A percentile compares a stretch with the other conserved stretches of the same genome.
These are phyloP conservation scores for Nematodospora valgi DNA, from an alignment of 805 yeast species.

Conservation along the genomic window DNA sequence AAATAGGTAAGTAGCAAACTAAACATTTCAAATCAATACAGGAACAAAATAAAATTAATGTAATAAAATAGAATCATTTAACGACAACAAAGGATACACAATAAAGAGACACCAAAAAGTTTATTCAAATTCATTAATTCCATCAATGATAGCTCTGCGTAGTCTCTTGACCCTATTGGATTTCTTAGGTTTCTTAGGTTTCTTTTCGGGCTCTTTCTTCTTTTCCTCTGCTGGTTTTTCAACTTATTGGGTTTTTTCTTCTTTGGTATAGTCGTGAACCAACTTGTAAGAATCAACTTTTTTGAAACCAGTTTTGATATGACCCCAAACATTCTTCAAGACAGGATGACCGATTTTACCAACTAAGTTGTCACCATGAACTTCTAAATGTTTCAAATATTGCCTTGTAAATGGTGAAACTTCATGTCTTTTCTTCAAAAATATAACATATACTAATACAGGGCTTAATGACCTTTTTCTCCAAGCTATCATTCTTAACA, in stretches of 20 bases:
- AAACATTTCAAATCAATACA: too few relatives aligned
- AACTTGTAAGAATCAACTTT: conserved; percentile 25
- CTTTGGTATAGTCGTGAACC: conserved; percentile 35
- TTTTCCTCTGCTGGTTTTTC: conserved; percentile 1
- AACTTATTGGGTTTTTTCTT: conserved; percentile 15
- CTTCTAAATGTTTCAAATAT: conserved; percentile 66
- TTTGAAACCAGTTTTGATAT: conserved; percentile 28
- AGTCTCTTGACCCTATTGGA: not conserved
- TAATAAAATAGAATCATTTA: too few relatives aligned
- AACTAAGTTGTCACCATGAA: conserved; percentile 35
- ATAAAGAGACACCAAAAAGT: not conserved
- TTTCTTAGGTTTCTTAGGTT: not conserved
- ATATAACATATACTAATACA: conserved; percentile 51
- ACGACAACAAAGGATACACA: too few relatives aligned
- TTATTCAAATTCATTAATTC: conserved; percentile 3
- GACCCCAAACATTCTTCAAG: conserved; percentile 35
- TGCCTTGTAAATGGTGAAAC: conserved; percentile 69
- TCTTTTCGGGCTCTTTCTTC: not conserved
- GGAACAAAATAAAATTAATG: not conserved
- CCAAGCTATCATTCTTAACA: conserved; percentile 55
- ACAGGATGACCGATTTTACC: conserved; percentile 26
- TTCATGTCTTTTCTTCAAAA: conserved; percentile 76
- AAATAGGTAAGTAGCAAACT: too few relatives aligned
- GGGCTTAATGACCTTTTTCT: conserved; percentile 61
- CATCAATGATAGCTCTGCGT: not conserved